Percentiles rank a stretch among this genome's conserved stretches.
Conservation (phyloP, 2,329 filamentous ascomycete genomes). For the Epichloe gansuensis region DNA sequence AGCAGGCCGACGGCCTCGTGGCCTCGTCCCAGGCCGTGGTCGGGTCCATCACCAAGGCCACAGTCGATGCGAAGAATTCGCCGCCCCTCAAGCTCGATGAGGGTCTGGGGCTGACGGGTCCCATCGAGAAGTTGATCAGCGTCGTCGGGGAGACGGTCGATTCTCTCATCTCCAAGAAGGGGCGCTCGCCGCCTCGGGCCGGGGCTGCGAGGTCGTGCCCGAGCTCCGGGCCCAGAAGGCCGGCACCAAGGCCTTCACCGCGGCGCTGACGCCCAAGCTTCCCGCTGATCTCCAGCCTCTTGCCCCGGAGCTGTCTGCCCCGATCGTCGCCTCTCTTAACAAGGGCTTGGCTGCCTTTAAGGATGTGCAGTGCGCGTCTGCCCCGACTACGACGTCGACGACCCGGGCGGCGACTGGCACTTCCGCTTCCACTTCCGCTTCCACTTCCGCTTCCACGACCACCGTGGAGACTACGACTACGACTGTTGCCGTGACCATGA, state of each 20-base stretch:
- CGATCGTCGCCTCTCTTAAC: neutral
- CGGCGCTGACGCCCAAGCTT: neutral
- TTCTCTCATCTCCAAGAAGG: slow-evolving; percentile 3
- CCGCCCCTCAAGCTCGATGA: neutral
- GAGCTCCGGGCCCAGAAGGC: neutral
- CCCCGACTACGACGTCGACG: neutral
- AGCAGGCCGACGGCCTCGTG: slow-evolving; percentile 1
- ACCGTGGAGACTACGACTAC: neutral
- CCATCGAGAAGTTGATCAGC: neutral
- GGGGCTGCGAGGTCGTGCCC: slow-evolving; percentile 3
- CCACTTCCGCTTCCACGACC: neutral
- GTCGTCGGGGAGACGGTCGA: neutral
- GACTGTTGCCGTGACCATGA: neutral
- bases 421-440: too few relatives aligned
- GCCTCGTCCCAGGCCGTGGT: neutral
- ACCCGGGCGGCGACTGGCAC: neutral
- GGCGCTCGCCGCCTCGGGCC: neutral
- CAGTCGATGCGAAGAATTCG: neutral
- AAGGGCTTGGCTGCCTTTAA: slow-evolving; percentile 2
- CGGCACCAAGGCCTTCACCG: neutral
- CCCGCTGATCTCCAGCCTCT: neutral
- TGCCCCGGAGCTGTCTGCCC: neutral
- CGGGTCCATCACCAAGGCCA: neutral
- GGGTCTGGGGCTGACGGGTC: neutral
- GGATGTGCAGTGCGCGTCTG: neutral